Evolutionary conservation across 2,329 filamentous ascomycete species (phyloP).

Genomic region (Sporothrix humicola): DNA sequence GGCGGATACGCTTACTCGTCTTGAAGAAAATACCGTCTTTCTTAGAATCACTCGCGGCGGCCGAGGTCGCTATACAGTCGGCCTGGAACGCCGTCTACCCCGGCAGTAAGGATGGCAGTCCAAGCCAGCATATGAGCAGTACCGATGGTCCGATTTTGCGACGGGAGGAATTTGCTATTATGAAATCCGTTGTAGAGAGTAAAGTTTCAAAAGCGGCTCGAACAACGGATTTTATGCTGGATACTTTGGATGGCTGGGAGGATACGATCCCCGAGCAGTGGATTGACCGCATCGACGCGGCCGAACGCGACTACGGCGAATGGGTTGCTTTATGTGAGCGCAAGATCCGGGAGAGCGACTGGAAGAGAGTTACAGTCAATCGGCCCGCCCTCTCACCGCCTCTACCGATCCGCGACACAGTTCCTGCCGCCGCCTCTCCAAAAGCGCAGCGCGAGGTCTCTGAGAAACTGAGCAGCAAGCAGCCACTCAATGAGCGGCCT

Average conservation of each 20-base stretch:
- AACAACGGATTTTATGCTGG: slow-evolving; percentile 82
- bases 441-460: not conserved
- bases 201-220: slow-evolving; percentile 74
- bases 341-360: slow-evolving; percentile 72
- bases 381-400: slow-evolving; percentile 26
- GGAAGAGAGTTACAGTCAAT: slow-evolving; percentile 38
- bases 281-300: slow-evolving; percentile 82
- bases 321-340: slow-evolving; percentile 83
- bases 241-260: slow-evolving; percentile 79
- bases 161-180: slow-evolving; percentile 60
- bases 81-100: slow-evolving; percentile 67
- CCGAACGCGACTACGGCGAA: slow-evolving; percentile 77
- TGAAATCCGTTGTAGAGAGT: slow-evolving; percentile 66
- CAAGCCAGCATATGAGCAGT: slow-evolving; percentile 37
- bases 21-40: slow-evolving; percentile 75
- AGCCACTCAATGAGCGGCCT: not conserved
- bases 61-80: slow-evolving; percentile 66
- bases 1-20: slow-evolving; percentile 77
- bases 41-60: slow-evolving; percentile 68
- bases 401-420: not conserved
- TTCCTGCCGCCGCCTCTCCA: not conserved
- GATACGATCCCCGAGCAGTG: slow-evolving; percentile 86
- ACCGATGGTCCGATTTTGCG: slow-evolving; percentile 39
- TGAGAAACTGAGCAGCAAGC: not conserved
- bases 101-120: slow-evolving; percentile 29